These are phyloP conservation scores for Tieghemostelium lacteum DNA, from an alignment of 78 protist species.

Conservation along the genomic window DNA sequence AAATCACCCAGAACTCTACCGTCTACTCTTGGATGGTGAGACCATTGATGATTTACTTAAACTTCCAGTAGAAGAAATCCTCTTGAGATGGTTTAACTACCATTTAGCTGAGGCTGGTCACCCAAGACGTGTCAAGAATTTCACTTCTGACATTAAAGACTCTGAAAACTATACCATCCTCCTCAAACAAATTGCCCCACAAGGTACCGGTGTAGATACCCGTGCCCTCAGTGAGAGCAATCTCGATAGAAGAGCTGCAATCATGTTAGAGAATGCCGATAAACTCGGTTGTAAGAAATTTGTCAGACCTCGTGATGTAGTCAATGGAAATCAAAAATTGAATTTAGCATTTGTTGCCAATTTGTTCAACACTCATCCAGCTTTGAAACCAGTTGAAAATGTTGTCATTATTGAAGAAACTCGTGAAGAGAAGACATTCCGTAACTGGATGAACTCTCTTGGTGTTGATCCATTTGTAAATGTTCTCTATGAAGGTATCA, in stretches of 20 bases:
- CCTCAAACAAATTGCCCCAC: slow-evolving; percentile 90
- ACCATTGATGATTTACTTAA: slow-evolving; percentile 88
- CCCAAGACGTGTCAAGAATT: slow-evolving; percentile 91
- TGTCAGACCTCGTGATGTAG: slow-evolving; percentile 88
- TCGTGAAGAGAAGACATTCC: slow-evolving; percentile 95
- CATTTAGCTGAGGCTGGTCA: slow-evolving; percentile 91
- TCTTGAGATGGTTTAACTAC: slow-evolving; percentile 97
- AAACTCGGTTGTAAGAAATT: slow-evolving; percentile 91
- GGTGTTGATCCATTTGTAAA: slow-evolving; percentile 92
- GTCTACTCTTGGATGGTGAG: slow-evolving; percentile 95
- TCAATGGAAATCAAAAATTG: slow-evolving; percentile 90
- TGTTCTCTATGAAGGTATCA: slow-evolving; percentile 90
- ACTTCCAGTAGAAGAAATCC: slow-evolving; percentile 92
- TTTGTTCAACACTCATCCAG: slow-evolving; percentile 95
- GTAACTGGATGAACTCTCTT: slow-evolving; percentile 95
- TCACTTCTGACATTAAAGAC: slow-evolving; percentile 88
- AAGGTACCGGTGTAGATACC: slow-evolving; percentile 66
- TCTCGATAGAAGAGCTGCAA: slow-evolving; percentile 87
- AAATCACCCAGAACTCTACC: slow-evolving; percentile 93
- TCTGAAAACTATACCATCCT: slow-evolving; percentile 91
- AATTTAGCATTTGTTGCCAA: slow-evolving; percentile 97
- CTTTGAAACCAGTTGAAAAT: slow-evolving; percentile 84
- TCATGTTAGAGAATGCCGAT: slow-evolving; percentile 89
- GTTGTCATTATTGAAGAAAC: slow-evolving; percentile 87
- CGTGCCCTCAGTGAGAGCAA: slow-evolving; percentile 76